Evolutionary conservation across 768 basidiomycete species (phyloP).

Genomic region (Xerocomellus chrysenteron): DNA sequence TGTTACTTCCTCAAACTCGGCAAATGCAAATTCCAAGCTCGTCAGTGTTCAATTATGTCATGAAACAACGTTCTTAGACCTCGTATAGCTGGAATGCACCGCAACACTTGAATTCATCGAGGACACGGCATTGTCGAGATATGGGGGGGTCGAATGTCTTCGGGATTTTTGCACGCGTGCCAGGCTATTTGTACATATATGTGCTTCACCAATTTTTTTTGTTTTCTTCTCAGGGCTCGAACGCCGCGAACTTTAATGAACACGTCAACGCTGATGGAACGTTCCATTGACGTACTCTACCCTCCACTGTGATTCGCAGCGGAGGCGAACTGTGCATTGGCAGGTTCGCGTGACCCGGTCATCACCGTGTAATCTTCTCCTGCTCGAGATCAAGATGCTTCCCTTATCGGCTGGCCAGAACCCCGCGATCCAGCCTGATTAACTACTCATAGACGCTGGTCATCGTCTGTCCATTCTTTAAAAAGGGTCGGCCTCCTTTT

Average conservation of each 20-base stretch:
- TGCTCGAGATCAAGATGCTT: conserved; percentile 22
- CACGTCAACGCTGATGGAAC: conserved; percentile 35
- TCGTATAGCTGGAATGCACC: conserved; percentile 42
- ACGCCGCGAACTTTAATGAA: conserved; percentile 25
- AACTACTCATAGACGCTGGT: conserved; percentile 44
- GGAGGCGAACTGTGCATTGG: conserved; percentile 20
- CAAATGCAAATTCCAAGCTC: conserved; percentile 61
- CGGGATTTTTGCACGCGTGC: conserved; percentile 8
- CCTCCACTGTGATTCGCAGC: conserved; percentile 27
- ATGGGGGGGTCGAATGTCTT: conserved; percentile 2
- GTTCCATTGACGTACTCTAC: conserved; percentile 34
- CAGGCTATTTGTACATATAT: conserved; percentile 37
- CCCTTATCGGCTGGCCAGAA: conserved; percentile 44
- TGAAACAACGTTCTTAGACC: conserved; percentile 8
- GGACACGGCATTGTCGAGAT: conserved; percentile 14
- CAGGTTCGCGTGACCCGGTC: conserved; percentile 29
- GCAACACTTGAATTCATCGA: conserved; percentile 19
- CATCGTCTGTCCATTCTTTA: conserved; percentile 35
- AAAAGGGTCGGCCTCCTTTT: conserved; percentile 29
- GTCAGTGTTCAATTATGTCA: conserved; percentile 37
- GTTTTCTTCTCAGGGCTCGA: conserved; percentile 26
- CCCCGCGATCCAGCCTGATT: conserved; percentile 55
- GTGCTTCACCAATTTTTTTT: conserved; percentile 24
- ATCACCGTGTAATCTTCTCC: conserved; percentile 17
- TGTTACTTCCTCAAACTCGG: conserved; percentile 56